Evolutionary conservation across 768 basidiomycete genomes (phyloP), one percentile per base, ranked within the genome.

Genomic region (Pleurotus djamor): DNA sequence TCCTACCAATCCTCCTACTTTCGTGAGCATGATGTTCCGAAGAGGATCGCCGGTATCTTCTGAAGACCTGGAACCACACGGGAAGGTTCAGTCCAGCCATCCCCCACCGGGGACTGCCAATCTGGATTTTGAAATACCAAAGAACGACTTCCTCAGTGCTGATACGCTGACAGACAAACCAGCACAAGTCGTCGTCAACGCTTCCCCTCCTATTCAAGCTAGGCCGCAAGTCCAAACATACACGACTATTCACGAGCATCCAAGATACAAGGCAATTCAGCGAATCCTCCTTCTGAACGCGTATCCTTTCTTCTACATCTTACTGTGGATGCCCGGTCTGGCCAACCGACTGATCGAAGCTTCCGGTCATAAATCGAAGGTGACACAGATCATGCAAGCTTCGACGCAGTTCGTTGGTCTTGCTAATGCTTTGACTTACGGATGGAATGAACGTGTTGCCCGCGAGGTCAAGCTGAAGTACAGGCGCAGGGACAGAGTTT

Each of bases 311-410:
- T 50, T 57, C 4, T 64, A 64, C 43, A 64, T 64, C 37, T 37
- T 64, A 12, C n/a, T 64, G 9, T 64, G 63, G 63, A 51, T 58
- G 12, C 62, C 62, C 8, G 62, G 60, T 13, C 38, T 63, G 12
- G 57, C 36, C 32, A 63, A 63, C 52, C 56, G 62, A 5, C 32
- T 61, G 10, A 54, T 63, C 21, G 62, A 63, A 44, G 60, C 60
- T 16, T 48, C 60, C 4, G 61, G 63, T 28, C 48, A 55, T 37
- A 43, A 37, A 45, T 36, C 35, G 10, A 52, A 38, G 14, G 45
- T 61, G 7, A 38, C 52, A 35, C 59, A 60, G 47, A 51, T 57
- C 41, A 10, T 63, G 50, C 61, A 63, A 43, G 51, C 60, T 32
- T 47, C 52, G 32, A 61, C 61, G 9, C 61, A 63, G 48, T 36